These are phyloP conservation scores for Clavispora fructus DNA, from an alignment of 805 yeast species.

Conservation along the genomic window DNA sequence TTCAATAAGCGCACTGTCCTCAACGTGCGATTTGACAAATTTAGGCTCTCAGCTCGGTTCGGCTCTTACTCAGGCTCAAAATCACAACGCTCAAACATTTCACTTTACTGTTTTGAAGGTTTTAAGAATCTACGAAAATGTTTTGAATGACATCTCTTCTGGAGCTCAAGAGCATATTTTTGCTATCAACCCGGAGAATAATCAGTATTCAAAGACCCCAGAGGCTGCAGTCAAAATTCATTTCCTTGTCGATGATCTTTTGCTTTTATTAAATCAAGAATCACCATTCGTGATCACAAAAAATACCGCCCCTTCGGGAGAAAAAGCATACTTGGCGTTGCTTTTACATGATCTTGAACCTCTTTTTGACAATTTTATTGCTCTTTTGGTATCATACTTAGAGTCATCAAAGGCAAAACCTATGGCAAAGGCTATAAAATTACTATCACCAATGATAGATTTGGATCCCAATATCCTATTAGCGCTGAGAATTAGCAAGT, in stretches of 20 bases:
- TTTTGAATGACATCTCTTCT: background rate
- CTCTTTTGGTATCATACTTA: constrained; percentile 35
- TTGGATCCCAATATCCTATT: constrained; percentile 49
- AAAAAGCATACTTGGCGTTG: constrained; percentile 2
- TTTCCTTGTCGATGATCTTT: constrained; percentile 3
- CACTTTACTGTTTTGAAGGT: background rate
- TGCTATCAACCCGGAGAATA: background rate
- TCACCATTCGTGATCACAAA: no score
- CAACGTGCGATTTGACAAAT: background rate
- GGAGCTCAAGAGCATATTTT: background rate
- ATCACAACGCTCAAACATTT: background rate
- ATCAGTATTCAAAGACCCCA: background rate
- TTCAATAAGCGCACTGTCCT: background rate
- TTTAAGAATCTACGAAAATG: background rate
- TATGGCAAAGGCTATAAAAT: constrained; percentile 56
- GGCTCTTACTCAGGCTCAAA: background rate
- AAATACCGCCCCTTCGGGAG: background rate
- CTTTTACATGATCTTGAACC: constrained; percentile 2
- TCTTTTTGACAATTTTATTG: constrained; percentile 42
- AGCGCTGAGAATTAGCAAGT: constrained; percentile 44
- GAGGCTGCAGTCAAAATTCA: background rate
- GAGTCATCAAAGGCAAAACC: constrained; percentile 28
- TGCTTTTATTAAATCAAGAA: constrained; percentile 1
- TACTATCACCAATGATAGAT: constrained; percentile 50
- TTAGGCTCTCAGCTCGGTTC: background rate